Conservation (phyloP, 805 yeast species). For the Yarrowia yakushimensis region DNA sequence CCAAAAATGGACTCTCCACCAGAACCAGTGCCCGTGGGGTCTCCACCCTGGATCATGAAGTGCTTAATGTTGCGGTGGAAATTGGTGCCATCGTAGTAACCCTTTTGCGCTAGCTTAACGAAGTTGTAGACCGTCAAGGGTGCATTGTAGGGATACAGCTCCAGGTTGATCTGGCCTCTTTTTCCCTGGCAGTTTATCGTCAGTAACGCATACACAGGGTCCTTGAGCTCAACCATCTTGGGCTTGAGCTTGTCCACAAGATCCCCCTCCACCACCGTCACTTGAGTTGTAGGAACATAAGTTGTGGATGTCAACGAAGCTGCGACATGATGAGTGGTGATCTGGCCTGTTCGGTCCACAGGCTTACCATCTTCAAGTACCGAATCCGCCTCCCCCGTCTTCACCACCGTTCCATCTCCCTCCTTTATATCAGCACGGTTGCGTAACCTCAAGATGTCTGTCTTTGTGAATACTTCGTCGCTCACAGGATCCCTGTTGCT, state of each 20-base stretch:
- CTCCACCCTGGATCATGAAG: slow-evolving; percentile 40
- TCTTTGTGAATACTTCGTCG: slow-evolving; percentile 34
- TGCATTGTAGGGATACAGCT: slow-evolving; percentile 32
- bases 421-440: neutral
- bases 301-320: slow-evolving; percentile 14
- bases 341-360: neutral
- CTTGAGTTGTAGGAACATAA: neutral
- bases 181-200: slow-evolving; percentile 29
- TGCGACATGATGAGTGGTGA: slow-evolving; percentile 19
- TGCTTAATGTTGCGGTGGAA: slow-evolving; percentile 37
- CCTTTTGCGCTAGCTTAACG: slow-evolving; percentile 34
- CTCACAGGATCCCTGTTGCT: slow-evolving; percentile 36
- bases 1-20: slow-evolving; percentile 52
- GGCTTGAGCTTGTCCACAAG: slow-evolving; percentile 31
- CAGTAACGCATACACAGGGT: slow-evolving; percentile 34
- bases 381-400: slow-evolving; percentile 29
- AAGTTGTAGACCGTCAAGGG: slow-evolving; percentile 36
- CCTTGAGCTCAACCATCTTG: slow-evolving; percentile 32
- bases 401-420: neutral
- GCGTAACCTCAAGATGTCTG: slow-evolving; percentile 32
- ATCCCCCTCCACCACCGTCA: slow-evolving; percentile 31
- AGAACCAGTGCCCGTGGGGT: slow-evolving; percentile 38
- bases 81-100: slow-evolving; percentile 36
- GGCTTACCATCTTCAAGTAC: neutral
- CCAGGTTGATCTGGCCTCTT: slow-evolving; percentile 32